These are phyloP conservation scores for Tuber umbilicatum DNA, from an alignment of 495 filamentous ascomycete species.

Conservation along the genomic window DNA sequence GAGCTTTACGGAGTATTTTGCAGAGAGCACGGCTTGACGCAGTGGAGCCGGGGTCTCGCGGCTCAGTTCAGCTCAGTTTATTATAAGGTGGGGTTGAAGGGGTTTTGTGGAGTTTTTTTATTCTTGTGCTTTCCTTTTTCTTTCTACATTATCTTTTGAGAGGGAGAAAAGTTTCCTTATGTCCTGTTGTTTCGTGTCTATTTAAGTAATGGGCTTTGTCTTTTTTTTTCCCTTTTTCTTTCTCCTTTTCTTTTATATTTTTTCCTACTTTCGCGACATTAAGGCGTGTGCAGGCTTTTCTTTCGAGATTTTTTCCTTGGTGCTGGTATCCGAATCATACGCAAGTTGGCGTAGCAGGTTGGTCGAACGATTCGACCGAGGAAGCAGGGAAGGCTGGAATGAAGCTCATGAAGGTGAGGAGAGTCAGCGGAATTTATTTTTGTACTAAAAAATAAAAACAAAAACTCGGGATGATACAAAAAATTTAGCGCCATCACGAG, in stretches of 20 bases:
- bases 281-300: background rate
- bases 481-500: background rate
- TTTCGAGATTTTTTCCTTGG: background rate
- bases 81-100: background rate
- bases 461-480: background rate
- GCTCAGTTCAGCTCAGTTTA: background rate
- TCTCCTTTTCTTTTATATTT: background rate
- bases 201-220: background rate
- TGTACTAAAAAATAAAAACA: background rate
- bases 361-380: background rate
- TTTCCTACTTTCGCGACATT: constrained; percentile 9
- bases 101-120: constrained; percentile 18
- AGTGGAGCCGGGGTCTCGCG: background rate
- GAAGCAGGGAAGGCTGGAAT: background rate
- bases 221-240: background rate
- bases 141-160: background rate
- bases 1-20: constrained; percentile 21
- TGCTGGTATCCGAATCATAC: constrained; percentile 3
- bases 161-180: constrained; percentile 15
- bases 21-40: constrained; percentile 21
- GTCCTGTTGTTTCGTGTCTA: constrained; percentile 3
- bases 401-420: background rate
- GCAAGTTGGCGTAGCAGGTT: background rate
- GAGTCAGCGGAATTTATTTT: constrained; percentile 6
- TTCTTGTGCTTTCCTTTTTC: constrained; percentile 1